These are phyloP conservation scores for Termitomyces bulborhizus DNA, from an alignment of 768 basidiomycete genomes.

Conservation along the genomic window DNA sequence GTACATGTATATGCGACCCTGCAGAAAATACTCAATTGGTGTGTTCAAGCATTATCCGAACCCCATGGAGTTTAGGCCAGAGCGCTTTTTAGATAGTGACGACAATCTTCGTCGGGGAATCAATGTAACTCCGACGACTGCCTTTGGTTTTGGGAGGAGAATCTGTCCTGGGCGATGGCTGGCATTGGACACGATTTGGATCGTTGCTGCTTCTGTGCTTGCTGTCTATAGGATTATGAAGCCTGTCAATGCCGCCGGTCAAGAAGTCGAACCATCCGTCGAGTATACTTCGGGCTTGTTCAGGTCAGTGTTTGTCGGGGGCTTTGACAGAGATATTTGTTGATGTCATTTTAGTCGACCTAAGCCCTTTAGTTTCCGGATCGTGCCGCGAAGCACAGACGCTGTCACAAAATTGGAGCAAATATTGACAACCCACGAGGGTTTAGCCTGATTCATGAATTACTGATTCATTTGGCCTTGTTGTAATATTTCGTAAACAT, in stretches of 20 bases:
- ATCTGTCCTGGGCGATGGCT: conserved; percentile 7
- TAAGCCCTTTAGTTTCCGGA: conserved; percentile 6
- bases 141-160: conserved; percentile 10
- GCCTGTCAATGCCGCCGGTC: background rate
- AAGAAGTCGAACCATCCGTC: conserved; percentile 5
- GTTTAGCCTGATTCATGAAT: background rate
- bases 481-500: background rate
- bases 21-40: background rate
- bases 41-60: conserved; percentile 6
- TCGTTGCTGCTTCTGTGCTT: conserved; percentile 8
- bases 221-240: conserved; percentile 1
- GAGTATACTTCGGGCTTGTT: conserved; percentile 9
- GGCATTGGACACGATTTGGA: conserved; percentile 7
- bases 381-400: conserved; percentile 3
- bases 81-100: conserved; percentile 6
- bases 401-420: conserved; percentile 2
- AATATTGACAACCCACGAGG: background rate
- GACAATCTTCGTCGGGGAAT: background rate
- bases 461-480: background rate
- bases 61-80: conserved; percentile 8
- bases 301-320: background rate
- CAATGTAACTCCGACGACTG: conserved; percentile 2
- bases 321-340: background rate
- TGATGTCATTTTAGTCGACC: conserved; percentile 2
- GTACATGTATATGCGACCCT: background rate